These are phyloP conservation scores for Passiflora organensis DNA, from an alignment of 345 rosid species.

Conservation along the genomic window DNA sequence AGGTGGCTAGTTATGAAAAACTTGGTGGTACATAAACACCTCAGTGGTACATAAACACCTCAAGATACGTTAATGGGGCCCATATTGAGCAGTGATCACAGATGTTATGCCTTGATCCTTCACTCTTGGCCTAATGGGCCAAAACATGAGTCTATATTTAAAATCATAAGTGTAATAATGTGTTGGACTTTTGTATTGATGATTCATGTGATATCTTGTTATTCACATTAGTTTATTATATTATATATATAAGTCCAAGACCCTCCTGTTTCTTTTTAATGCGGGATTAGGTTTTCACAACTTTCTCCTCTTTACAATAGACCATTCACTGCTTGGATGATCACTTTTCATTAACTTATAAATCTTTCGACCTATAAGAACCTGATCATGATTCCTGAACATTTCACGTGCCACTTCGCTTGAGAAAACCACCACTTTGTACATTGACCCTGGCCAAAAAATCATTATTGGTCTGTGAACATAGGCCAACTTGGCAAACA, in stretches of 20 bases:
- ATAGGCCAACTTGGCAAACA: constrained; percentile 43
- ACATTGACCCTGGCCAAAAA: constrained; percentile 67
- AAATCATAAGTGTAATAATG: too few species aligned
- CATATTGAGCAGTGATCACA: constrained; percentile 68
- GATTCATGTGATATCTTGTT: too few species aligned
- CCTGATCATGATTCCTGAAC: constrained; percentile 66
- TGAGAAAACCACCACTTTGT: constrained; percentile 66
- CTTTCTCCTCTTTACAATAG: too few species aligned
- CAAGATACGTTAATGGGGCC: constrained; percentile 68
- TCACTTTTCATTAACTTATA: constrained; percentile 73
- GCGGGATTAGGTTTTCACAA: too few species aligned
- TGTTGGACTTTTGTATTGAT: too few species aligned
- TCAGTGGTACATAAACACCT: too few species aligned
- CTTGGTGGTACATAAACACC: constrained; percentile 53
- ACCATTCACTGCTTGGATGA: constrained; percentile 38
- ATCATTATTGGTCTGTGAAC: constrained; percentile 69
- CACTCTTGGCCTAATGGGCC: too few species aligned
- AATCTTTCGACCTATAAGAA: constrained; percentile 65
- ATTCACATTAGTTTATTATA: too few species aligned
- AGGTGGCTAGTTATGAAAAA: constrained; percentile 62
- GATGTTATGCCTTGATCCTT: too few species aligned
- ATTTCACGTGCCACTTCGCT: constrained; percentile 57
- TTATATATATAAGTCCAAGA: too few species aligned
- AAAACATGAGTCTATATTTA: too few species aligned
- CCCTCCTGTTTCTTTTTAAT: too few species aligned